Percentiles rank a stretch among this genome's conserved stretches.
Evolutionary conservation across 2,329 filamentous ascomycete genomes (phyloP).

Genomic region (Clathrospora elynae): DNA sequence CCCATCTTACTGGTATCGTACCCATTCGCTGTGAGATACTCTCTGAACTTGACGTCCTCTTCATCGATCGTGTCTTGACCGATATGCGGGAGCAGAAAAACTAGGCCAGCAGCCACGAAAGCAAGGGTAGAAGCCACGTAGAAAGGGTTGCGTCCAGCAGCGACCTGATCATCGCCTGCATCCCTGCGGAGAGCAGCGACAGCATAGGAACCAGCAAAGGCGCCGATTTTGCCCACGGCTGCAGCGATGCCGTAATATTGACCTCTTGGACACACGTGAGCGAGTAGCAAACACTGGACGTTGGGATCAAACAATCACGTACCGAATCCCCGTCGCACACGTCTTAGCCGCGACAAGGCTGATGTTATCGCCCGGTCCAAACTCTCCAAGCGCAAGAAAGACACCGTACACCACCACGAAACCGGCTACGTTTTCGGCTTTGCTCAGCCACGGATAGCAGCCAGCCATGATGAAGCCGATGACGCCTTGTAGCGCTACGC

Average conservation of each 20-base stretch:
- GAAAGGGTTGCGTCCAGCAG: constrained; percentile 82
- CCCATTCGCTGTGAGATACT: constrained; percentile 72
- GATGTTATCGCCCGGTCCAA: constrained; percentile 91
- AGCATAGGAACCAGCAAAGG: constrained; percentile 84
- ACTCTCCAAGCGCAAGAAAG: constrained; percentile 76
- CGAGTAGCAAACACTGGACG: no score
- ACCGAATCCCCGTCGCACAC: constrained; percentile 78
- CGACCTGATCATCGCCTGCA: constrained; percentile 41
- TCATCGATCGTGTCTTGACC: constrained; percentile 80
- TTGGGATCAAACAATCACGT: no score
- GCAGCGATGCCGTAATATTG: constrained; percentile 74
- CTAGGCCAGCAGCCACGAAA: constrained; percentile 68
- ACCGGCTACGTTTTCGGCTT: constrained; percentile 68
- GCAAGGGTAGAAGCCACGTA: constrained; percentile 81
- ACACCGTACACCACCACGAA: constrained; percentile 82
- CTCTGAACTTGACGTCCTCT: constrained; percentile 77
- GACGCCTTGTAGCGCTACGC: constrained; percentile 73
- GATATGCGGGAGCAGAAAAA: constrained; percentile 75
- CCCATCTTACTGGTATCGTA: constrained; percentile 72
- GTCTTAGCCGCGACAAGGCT: constrained; percentile 86
- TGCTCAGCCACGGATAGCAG: constrained; percentile 71
- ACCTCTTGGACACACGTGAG: no score
- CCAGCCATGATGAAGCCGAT: constrained; percentile 91
- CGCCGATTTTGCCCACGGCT: constrained; percentile 75
- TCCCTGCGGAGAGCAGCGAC: constrained; percentile 66